Percentiles rank a stretch among this genome's conserved stretches.
Evolutionary conservation across 768 basidiomycete species (phyloP).

Genomic region (Leccinum olivaceopallidum): DNA sequence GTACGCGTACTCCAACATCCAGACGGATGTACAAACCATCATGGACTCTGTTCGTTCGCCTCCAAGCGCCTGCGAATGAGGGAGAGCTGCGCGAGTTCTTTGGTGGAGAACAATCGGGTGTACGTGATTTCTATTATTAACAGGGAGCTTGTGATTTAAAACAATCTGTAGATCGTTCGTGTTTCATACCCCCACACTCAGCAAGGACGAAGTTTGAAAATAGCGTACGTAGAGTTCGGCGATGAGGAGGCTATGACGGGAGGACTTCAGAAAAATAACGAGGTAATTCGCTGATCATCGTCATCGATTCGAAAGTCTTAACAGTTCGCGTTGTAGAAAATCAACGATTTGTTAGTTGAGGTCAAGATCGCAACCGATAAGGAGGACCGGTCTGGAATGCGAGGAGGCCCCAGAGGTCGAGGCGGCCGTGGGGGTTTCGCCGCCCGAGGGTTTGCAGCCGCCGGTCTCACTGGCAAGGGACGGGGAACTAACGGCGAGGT

Average conservation of each 20-base stretch:
- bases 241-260: slow-evolving; percentile 84
- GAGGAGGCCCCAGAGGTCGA: slow-evolving; percentile 58
- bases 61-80: slow-evolving; percentile 55
- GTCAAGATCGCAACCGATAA: slow-evolving; percentile 72
- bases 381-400: slow-evolving; percentile 40
- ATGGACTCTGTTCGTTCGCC: slow-evolving; percentile 84
- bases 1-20: slow-evolving; percentile 71
- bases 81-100: slow-evolving; percentile 75
- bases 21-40: slow-evolving; percentile 67
- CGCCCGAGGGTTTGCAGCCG: slow-evolving; percentile 66
- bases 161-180: slow-evolving; percentile 56
- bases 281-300: slow-evolving; percentile 44
- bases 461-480: slow-evolving; percentile 53
- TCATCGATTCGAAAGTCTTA: slow-evolving; percentile 3
- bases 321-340: slow-evolving; percentile 47
- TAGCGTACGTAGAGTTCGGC: slow-evolving; percentile 89
- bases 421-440: slow-evolving; percentile 52
- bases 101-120: slow-evolving; percentile 65
- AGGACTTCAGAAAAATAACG: slow-evolving; percentile 72
- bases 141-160: slow-evolving; percentile 1
- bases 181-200: slow-evolving; percentile 56
- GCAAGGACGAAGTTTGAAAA: slow-evolving; percentile 50
- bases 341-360: slow-evolving; percentile 65
- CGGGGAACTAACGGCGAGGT: slow-evolving; percentile 26
- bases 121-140: slow-evolving; percentile 37